phyloP scores from a whole-genome alignment of 1,139 yeast species.

The Geotrichum citri-aurantii region DNA sequence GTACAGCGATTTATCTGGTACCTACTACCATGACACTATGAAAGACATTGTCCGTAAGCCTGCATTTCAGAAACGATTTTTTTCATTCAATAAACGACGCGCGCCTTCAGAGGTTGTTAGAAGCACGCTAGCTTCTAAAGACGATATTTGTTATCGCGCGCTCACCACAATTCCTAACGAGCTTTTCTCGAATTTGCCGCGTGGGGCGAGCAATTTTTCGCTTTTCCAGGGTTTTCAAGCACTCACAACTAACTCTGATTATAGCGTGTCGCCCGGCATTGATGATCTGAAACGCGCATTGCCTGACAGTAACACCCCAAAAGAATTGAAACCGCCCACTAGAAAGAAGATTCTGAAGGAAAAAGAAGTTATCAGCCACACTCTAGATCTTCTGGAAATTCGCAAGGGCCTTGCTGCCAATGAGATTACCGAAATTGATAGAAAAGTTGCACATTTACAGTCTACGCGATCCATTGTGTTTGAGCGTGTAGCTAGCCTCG shows the following conservation, averaged over 20 bases:
- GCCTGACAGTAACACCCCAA: slow-evolving; percentile 15
- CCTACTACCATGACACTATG: slow-evolving; percentile 35
- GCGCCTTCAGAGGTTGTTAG: slow-evolving; percentile 42
- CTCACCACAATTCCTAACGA: slow-evolving; percentile 52
- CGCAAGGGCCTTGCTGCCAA: slow-evolving; percentile 58
- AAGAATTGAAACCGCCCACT: slow-evolving; percentile 18
- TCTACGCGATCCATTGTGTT: slow-evolving; percentile 48
- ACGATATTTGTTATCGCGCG: slow-evolving; percentile 33
- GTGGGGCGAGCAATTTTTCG: slow-evolving; percentile 39
- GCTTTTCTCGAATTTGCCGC: slow-evolving; percentile 47
- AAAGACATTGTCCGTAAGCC: slow-evolving; percentile 41
- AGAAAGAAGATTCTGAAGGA: slow-evolving; percentile 35
- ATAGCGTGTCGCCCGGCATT: background rate
- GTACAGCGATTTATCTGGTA: slow-evolving; percentile 39
- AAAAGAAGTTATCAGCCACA: slow-evolving; percentile 41
- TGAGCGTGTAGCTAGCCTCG: slow-evolving; percentile 53
- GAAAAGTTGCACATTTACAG: slow-evolving; percentile 47
- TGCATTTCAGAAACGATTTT: slow-evolving; percentile 35
- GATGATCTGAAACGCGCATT: slow-evolving; percentile 13
- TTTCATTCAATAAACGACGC: slow-evolving; percentile 33
- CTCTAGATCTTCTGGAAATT: slow-evolving; percentile 51
- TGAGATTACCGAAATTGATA: slow-evolving; percentile 59
- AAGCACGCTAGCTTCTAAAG: slow-evolving; percentile 24
- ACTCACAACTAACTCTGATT: slow-evolving; percentile 25
- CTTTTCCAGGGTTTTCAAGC: slow-evolving; percentile 66